phyloP scores from a whole-genome alignment of 202 grass and related monocot genomes.

The Eragrostis tef region DNA sequence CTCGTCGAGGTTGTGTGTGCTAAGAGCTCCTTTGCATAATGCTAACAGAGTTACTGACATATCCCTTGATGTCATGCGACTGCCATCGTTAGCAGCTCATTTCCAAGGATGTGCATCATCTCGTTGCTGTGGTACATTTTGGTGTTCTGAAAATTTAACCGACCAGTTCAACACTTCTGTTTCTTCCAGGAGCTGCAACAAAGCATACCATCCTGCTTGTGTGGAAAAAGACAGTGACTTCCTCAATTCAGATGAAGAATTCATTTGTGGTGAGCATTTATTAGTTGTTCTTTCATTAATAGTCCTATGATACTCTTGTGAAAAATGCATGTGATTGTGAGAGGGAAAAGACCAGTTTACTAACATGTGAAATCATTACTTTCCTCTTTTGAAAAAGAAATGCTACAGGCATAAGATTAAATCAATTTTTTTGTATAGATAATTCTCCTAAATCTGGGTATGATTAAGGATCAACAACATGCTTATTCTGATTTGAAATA shows the following conservation, averaged over 20 bases:
- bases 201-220: slow-evolving; percentile 81
- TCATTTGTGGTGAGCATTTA: slow-evolving; percentile 74
- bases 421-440: slow-evolving; percentile 6
- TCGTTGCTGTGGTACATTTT: slow-evolving; percentile 5
- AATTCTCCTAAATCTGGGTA: not conserved
- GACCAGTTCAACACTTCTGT: not conserved
- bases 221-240: slow-evolving; percentile 66
- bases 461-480: not conserved
- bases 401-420: not conserved
- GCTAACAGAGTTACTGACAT: too few species aligned
- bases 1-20: not conserved
- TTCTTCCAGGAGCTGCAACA: slow-evolving; percentile 76
- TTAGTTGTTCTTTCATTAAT: slow-evolving; percentile 33
- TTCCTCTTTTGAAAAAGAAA: not conserved
- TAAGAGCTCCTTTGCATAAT: not conserved
- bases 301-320: not conserved
- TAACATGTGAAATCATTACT: not conserved
- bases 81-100: not conserved
- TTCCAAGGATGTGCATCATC: not conserved
- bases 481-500: not conserved
- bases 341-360: not conserved
- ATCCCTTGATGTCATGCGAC: too few species aligned
- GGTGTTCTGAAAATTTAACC: not conserved
- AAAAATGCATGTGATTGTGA: not conserved
- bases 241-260: slow-evolving; percentile 62